Conservation (phyloP, 108 stramenopile species). For the Fragilaria radians region DNA sequence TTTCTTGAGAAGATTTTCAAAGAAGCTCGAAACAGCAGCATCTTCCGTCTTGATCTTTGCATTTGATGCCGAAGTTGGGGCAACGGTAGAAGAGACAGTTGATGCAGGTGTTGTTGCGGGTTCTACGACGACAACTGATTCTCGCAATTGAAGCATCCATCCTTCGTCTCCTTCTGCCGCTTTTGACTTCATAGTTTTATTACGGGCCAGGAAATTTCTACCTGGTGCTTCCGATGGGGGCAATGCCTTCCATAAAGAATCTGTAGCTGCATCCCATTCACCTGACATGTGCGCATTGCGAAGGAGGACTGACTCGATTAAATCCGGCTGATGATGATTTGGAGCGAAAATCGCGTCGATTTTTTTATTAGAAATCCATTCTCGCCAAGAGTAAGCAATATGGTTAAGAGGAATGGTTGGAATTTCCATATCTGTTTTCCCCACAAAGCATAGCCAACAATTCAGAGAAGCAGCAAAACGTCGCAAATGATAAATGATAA, state of each 20-base stretch:
- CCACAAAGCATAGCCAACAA: slow-evolving; percentile 52
- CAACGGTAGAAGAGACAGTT: neutral
- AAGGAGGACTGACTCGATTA: slow-evolving; percentile 61
- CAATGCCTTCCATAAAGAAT: slow-evolving; percentile 60
- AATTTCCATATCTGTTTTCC: neutral
- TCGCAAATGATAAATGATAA: slow-evolving; percentile 76
- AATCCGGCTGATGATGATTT: slow-evolving; percentile 43
- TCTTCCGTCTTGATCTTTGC: slow-evolving; percentile 27
- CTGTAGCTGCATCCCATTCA: slow-evolving; percentile 75
- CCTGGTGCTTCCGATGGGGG: slow-evolving; percentile 20
- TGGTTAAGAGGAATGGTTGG: neutral
- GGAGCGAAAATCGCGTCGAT: neutral
- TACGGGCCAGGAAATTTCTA: neutral
- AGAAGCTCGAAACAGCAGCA: slow-evolving; percentile 51
- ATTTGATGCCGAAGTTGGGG: slow-evolving; percentile 1
- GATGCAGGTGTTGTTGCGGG: slow-evolving; percentile 3
- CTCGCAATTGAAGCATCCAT: slow-evolving; percentile 68
- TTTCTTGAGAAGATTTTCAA: slow-evolving; percentile 68
- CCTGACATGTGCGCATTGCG: slow-evolving; percentile 79
- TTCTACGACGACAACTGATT: slow-evolving; percentile 42
- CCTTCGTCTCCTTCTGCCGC: slow-evolving; percentile 51
- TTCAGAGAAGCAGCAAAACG: slow-evolving; percentile 58
- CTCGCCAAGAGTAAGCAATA: neutral
- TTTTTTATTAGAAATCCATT: neutral
- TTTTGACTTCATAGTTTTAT: neutral